A percentile compares a stretch with the other conserved stretches of the same genome.
These are phyloP conservation scores for Groenewaldozyma tartarivorans DNA, from an alignment of 805 yeast species.

Conservation along the genomic window DNA sequence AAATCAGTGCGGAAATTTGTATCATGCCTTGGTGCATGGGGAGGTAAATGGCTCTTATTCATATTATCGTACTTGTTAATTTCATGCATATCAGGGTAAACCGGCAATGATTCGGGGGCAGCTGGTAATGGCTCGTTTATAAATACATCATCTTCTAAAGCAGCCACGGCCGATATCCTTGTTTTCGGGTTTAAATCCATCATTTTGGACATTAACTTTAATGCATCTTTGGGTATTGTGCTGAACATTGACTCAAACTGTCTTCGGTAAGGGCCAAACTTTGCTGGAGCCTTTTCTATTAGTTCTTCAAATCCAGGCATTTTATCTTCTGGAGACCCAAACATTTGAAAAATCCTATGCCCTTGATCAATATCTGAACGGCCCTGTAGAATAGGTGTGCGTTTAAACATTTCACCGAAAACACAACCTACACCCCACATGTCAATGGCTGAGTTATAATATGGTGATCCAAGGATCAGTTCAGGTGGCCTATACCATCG, in stretches of 20 bases:
- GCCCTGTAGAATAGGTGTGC: slow-evolving; percentile 80
- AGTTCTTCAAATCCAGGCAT: slow-evolving; percentile 56
- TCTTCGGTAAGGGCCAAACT: slow-evolving; percentile 20
- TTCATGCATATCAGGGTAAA: slow-evolving; percentile 82
- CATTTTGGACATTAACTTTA: slow-evolving; percentile 44
- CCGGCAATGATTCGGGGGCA: slow-evolving; percentile 45
- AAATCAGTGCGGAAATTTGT: not conserved
- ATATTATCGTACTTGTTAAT: slow-evolving; percentile 37
- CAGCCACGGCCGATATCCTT: slow-evolving; percentile 72
- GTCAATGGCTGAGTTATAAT: slow-evolving; percentile 90
- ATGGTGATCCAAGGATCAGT: slow-evolving; percentile 71
- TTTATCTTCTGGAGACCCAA: slow-evolving; percentile 66
- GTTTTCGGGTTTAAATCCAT: slow-evolving; percentile 60
- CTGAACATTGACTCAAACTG: slow-evolving; percentile 34
- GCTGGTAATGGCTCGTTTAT: slow-evolving; percentile 56
- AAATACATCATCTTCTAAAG: slow-evolving; percentile 64
- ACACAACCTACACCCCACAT: slow-evolving; percentile 98
- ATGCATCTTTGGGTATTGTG: slow-evolving; percentile 20
- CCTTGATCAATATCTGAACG: slow-evolving; percentile 82
- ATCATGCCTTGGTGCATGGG: not conserved
- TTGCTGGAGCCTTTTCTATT: slow-evolving; percentile 32
- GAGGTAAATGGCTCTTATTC: not conserved
- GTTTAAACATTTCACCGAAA: slow-evolving; percentile 78
- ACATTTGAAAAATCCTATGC: slow-evolving; percentile 61
- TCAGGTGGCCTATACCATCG: slow-evolving; percentile 98